These are phyloP conservation scores for Anastatica hierochuntica DNA, from an alignment of 345 rosid species.

Conservation along the genomic window DNA sequence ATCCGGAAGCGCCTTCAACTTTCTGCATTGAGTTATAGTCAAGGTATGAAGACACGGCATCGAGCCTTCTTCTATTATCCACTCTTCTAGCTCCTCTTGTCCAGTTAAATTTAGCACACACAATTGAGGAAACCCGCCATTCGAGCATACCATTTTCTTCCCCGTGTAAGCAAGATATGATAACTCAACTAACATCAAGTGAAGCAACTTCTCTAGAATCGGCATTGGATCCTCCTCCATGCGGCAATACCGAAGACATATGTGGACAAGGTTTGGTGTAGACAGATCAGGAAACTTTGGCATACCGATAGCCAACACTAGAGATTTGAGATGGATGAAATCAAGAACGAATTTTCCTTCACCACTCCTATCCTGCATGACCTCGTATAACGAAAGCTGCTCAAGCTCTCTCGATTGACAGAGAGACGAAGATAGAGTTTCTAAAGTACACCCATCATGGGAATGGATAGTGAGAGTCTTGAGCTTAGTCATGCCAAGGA, in stretches of 20 bases:
- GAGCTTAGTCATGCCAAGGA: conserved; percentile 9
- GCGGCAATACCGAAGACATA: conserved; percentile 8
- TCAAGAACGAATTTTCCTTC: background rate
- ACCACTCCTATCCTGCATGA: background rate
- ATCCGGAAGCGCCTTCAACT: conserved; percentile 26
- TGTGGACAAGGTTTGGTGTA: conserved; percentile 25
- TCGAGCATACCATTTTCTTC: conserved; percentile 18
- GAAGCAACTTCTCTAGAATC: conserved; percentile 29
- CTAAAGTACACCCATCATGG: background rate
- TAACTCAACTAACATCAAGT: conserved; percentile 13
- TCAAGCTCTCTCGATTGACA: background rate
- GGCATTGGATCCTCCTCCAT: conserved; percentile 37
- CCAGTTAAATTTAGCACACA: background rate
- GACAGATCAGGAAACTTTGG: conserved; percentile 24
- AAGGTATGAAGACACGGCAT: conserved; percentile 24
- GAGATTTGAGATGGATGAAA: conserved; percentile 8
- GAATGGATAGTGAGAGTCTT: background rate
- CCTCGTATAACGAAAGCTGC: background rate
- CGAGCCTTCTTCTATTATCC: conserved; percentile 20
- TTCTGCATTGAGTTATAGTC: conserved; percentile 18
- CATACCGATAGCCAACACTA: conserved; percentile 10
- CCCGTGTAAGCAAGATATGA: conserved; percentile 20
- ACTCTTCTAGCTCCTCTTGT: conserved; percentile 5
- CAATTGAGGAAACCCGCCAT: conserved; percentile 14
- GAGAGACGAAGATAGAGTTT: conserved; percentile 7